Evolutionary conservation across 768 basidiomycete species (phyloP).

Genomic region (Suillus brevipes): DNA sequence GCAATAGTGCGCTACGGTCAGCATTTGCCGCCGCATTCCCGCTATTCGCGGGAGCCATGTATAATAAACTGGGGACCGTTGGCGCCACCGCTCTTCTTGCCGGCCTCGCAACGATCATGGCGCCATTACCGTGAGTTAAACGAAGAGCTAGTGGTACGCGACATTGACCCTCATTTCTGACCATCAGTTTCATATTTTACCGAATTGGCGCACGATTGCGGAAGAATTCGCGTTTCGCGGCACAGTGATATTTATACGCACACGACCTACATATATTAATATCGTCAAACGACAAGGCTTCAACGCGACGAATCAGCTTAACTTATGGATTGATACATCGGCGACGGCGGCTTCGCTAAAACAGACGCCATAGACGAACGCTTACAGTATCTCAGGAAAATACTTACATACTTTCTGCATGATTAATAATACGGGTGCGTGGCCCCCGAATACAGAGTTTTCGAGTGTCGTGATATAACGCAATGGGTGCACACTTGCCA

Average conservation of each 20-base stretch:
- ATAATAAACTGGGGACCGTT: slow-evolving; percentile 56
- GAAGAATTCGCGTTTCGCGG: slow-evolving; percentile 44
- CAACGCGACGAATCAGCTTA: not conserved
- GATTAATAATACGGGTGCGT: not conserved
- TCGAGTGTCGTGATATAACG: not conserved
- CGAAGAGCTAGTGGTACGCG: not conserved
- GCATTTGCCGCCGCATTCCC: slow-evolving; percentile 54
- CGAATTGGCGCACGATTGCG: slow-evolving; percentile 46
- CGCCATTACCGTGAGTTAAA: slow-evolving; percentile 56
- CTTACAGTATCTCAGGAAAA: too few relatives aligned
- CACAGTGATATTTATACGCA: slow-evolving; percentile 14
- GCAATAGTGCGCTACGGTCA: slow-evolving; percentile 56
- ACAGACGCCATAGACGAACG: not conserved
- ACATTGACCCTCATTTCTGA: not conserved
- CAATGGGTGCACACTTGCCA: not conserved
- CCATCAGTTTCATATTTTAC: slow-evolving; percentile 47
- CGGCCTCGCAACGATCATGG: slow-evolving; percentile 59
- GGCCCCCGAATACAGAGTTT: not conserved
- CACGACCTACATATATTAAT: not conserved
- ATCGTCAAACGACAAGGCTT: not conserved
- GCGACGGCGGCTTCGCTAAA: not conserved
- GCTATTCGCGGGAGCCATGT: slow-evolving; percentile 54
- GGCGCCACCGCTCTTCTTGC: slow-evolving; percentile 74
- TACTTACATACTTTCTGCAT: too few relatives aligned
- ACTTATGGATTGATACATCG: not conserved